Evolutionary conservation across 2,329 filamentous ascomycete genomes (phyloP).

Genomic region (Rhynchosporium graminicola): DNA sequence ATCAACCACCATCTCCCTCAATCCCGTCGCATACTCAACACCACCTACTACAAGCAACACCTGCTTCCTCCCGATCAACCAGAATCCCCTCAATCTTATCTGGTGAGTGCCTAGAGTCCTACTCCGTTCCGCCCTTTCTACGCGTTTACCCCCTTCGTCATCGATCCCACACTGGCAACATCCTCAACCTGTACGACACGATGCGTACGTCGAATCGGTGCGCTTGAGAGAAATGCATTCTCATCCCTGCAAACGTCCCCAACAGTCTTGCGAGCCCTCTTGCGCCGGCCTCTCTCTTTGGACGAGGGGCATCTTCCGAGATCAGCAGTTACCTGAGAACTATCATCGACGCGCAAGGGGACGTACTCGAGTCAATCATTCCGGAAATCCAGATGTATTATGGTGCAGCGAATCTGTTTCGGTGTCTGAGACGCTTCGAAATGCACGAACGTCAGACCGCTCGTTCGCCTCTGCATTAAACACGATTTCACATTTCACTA

Average conservation of each 20-base stretch:
- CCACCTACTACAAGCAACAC: slow-evolving; percentile 16
- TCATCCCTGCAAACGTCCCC: background rate
- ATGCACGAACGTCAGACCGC: slow-evolving; percentile 17
- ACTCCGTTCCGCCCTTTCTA: slow-evolving; percentile 37
- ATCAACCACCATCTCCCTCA: slow-evolving; percentile 24
- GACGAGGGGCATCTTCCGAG: slow-evolving; percentile 35
- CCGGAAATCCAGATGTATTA: background rate
- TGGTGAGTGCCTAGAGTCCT: slow-evolving; percentile 35
- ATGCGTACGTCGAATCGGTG: background rate
- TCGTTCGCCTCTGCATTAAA: slow-evolving; percentile 11
- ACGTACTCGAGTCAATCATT: slow-evolving; percentile 7
- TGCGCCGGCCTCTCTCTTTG: slow-evolving; percentile 33
- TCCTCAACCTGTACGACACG: background rate
- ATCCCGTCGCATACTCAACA: slow-evolving; percentile 27
- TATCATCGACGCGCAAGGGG: slow-evolving; percentile 1
- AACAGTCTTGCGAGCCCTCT: slow-evolving; percentile 16
- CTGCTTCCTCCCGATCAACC: slow-evolving; percentile 17
- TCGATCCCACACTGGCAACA: background rate
- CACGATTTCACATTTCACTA: background rate
- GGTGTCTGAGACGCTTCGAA: slow-evolving; percentile 13
- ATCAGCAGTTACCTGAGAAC: slow-evolving; percentile 15
- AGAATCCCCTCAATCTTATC: slow-evolving; percentile 23
- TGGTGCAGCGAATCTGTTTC: background rate
- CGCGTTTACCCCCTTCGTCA: slow-evolving; percentile 20
- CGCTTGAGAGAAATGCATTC: background rate